phyloP scores from a whole-genome alignment of 2,329 filamentous ascomycete genomes.

The Curvularia sp. region DNA sequence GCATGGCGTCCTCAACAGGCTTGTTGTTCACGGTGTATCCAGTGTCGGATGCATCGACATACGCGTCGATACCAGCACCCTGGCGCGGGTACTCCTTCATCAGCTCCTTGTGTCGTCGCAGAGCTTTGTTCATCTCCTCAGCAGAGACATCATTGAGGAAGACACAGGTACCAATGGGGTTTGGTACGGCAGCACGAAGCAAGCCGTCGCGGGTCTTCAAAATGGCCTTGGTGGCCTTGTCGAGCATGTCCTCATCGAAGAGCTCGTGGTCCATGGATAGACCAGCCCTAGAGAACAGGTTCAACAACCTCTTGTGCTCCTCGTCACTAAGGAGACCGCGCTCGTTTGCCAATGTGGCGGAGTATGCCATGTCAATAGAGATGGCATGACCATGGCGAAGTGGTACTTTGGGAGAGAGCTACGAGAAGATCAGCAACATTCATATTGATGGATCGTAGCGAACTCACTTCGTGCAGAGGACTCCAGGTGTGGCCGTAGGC shows the following conservation, averaged over 20 bases:
- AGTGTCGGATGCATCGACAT: slow-evolving; percentile 73
- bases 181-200: slow-evolving; percentile 72
- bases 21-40: slow-evolving; percentile 62
- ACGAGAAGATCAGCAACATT: slow-evolving; percentile 15
- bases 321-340: slow-evolving; percentile 66
- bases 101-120: slow-evolving; percentile 69
- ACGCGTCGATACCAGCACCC: slow-evolving; percentile 72
- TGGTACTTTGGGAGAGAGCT: slow-evolving; percentile 71
- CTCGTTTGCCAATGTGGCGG: slow-evolving; percentile 70
- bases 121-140: slow-evolving; percentile 67
- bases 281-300: slow-evolving; percentile 72
- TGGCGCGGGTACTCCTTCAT: slow-evolving; percentile 68
- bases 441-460: neutral
- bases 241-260: slow-evolving; percentile 71
- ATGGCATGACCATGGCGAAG: slow-evolving; percentile 77
- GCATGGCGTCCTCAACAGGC: slow-evolving; percentile 46
- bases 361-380: slow-evolving; percentile 78
- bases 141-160: slow-evolving; percentile 72
- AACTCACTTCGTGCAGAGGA: slow-evolving; percentile 64
- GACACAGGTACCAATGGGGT: slow-evolving; percentile 69
- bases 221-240: slow-evolving; percentile 71
- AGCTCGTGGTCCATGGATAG: slow-evolving; percentile 74
- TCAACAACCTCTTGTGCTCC: slow-evolving; percentile 69
- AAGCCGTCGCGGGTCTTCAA: slow-evolving; percentile 74
- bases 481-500: slow-evolving; percentile 80